phyloP scores from a whole-genome alignment of 495 filamentous ascomycete genomes.

The Letharia lupina region DNA sequence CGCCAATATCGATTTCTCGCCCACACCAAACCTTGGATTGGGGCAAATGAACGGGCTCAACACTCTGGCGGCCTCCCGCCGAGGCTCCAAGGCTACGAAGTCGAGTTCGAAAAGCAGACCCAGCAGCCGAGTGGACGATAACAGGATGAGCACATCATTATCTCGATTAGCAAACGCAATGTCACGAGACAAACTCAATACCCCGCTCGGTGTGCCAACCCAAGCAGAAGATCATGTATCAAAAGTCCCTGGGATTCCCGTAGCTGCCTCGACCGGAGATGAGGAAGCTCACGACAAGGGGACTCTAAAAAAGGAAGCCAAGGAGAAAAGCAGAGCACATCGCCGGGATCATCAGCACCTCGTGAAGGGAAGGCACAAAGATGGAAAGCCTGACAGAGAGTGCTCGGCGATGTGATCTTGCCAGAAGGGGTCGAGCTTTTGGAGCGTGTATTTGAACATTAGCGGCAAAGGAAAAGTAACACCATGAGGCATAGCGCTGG shows the following conservation, averaged over 20 bases:
- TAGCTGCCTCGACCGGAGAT: constrained; percentile 20
- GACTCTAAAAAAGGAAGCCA: constrained; percentile 37
- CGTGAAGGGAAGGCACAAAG: constrained; percentile 36
- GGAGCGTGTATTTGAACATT: neutral
- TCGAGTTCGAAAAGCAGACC: constrained; percentile 55
- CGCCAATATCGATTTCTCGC: neutral
- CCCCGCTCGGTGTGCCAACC: neutral
- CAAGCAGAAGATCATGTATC: constrained; percentile 24
- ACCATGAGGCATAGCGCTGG: constrained; percentile 6
- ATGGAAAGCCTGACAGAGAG: constrained; percentile 58
- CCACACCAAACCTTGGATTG: neutral
- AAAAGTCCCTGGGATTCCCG: constrained; percentile 26
- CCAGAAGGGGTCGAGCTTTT: neutral
- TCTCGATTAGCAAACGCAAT: constrained; percentile 52
- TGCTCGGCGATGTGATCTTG: constrained; percentile 50
- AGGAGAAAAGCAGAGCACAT: constrained; percentile 30
- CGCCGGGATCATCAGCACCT: constrained; percentile 35
- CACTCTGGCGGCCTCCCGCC: constrained; percentile 46
- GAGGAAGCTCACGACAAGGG: constrained; percentile 35
- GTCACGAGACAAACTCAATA: constrained; percentile 35
- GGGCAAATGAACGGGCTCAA: constrained; percentile 37
- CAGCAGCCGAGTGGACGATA: constrained; percentile 58
- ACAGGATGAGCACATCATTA: constrained; percentile 56
- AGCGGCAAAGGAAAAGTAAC: neutral
- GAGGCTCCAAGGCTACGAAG: constrained; percentile 48